Base-by-base conservation (phyloP, 805 yeast genomes). In the Torulaspora microellipsoides region DNA sequence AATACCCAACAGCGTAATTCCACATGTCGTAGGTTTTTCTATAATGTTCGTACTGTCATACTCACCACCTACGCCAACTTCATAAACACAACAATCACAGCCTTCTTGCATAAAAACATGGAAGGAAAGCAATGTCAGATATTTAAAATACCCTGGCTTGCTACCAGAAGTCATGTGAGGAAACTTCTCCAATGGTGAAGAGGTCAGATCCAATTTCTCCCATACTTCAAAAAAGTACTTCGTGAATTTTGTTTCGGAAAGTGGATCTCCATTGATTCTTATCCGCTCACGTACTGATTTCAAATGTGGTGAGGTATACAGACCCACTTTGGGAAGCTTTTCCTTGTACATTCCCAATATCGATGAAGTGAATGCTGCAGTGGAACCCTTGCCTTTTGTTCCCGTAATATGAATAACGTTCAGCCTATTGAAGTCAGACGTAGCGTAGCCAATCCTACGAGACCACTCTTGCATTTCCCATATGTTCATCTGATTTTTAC, bases 51-150 rank as follows among this genome's bases (percentile, higher is more conserved):
- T 93, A n/a, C 96, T 87, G 64, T 93, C 99, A 58, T 80, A 88
- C 60, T 86, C 95, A 6, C 99, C 99, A 25, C 99, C 99, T 37
- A 93, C 95, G 15, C 99, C 99, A 27, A 95, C 99, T 64, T 93
- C 99, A 59, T 86, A 89, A 31, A 93, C 83, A 10, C 98, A 97
- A 29, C 96, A 78, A 59, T 89, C 85, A n/a, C 93, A 90, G 1
- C 85, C 84, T 65, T 93, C 99, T 42, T 78, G 74, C 67, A 87
- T 62, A 55, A 95, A 95, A 0, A 88, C 84, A 62, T 95, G 96
- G 70, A 89, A 93, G 2, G 97, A 87, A 47, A 93, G 65, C 13
- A 95, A 67, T 0, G 99, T 93, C 60, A 93, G 69, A 64, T 78
- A 95, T 59, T 95, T 82, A 75, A 93, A 93, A 64, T 93, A 93